These are phyloP conservation scores for Monilinia polystroma DNA, from an alignment of 2,329 filamentous ascomycete genomes.

Conservation along the genomic window DNA sequence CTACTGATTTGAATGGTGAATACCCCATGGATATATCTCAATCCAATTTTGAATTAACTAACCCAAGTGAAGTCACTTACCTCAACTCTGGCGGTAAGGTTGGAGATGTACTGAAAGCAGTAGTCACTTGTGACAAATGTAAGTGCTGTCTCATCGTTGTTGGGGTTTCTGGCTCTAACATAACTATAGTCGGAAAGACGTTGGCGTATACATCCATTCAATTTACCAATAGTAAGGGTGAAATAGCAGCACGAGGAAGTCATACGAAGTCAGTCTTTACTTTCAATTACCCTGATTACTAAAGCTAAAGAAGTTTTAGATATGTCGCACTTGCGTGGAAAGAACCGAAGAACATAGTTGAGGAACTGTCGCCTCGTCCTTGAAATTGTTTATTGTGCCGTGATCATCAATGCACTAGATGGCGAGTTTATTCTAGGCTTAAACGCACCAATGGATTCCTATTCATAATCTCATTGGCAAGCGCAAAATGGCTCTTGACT, in stretches of 20 bases:
- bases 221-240: slow-evolving; percentile 58
- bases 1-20: slow-evolving; percentile 62
- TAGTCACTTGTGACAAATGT: slow-evolving; percentile 63
- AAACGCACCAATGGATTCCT: not conserved
- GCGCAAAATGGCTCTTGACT: not conserved
- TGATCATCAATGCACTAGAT: slow-evolving; percentile 13
- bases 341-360: slow-evolving; percentile 40
- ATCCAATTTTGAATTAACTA: not conserved
- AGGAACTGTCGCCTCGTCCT: slow-evolving; percentile 36
- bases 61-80: slow-evolving; percentile 56
- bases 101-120: slow-evolving; percentile 56
- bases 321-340: slow-evolving; percentile 42
- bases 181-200: slow-evolving; percentile 56
- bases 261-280: slow-evolving; percentile 58
- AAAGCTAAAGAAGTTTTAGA: slow-evolving; percentile 29
- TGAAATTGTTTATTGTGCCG: not conserved
- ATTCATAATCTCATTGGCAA: slow-evolving; percentile 1
- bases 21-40: not conserved
- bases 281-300: not conserved
- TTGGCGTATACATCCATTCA: slow-evolving; percentile 60
- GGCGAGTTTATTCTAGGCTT: not conserved
- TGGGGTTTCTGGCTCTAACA: not conserved
- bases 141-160: slow-evolving; percentile 24
- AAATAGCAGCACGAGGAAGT: slow-evolving; percentile 61
- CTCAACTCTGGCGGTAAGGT: slow-evolving; percentile 56